Conservation (phyloP, 2,329 filamentous ascomycete genomes). For the Monosporascus ibericus region DNA sequence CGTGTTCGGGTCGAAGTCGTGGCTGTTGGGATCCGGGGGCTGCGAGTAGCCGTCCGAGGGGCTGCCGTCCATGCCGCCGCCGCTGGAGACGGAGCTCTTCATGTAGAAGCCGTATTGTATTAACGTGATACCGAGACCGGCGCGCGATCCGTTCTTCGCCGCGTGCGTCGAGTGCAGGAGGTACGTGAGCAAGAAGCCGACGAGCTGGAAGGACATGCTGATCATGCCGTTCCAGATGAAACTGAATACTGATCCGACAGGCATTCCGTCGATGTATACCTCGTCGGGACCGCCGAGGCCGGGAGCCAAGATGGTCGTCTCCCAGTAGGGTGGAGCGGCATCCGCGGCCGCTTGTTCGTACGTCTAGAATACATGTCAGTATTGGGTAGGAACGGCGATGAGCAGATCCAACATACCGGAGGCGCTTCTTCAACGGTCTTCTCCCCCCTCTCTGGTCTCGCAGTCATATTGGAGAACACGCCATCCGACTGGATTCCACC, state of each 20-base stretch:
- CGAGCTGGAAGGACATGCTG: slow-evolving; percentile 92
- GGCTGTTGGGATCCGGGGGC: slow-evolving; percentile 81
- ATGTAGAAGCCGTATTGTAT: slow-evolving; percentile 97
- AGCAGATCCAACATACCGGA: slow-evolving; percentile 59
- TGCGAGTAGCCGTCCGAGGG: slow-evolving; percentile 55
- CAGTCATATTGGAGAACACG: slow-evolving; percentile 91
- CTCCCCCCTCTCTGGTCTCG: slow-evolving; percentile 78
- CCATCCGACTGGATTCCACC: slow-evolving; percentile 80
- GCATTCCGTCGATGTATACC: slow-evolving; percentile 93
- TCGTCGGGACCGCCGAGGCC: slow-evolving; percentile 87
- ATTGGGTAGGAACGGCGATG: neutral
- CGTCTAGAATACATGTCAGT: slow-evolving; percentile 54
- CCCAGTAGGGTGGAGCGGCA: slow-evolving; percentile 95
- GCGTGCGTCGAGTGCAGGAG: slow-evolving; percentile 96
- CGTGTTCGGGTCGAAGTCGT: slow-evolving; percentile 74
- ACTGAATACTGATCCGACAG: slow-evolving; percentile 80
- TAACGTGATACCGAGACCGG: slow-evolving; percentile 88
- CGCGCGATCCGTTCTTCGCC: slow-evolving; percentile 93
- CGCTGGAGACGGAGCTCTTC: slow-evolving; percentile 54
- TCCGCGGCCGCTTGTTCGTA: slow-evolving; percentile 98
- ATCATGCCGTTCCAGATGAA: slow-evolving; percentile 95
- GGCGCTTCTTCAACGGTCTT: slow-evolving; percentile 78
- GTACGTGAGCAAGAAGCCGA: slow-evolving; percentile 96
- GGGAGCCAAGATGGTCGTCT: slow-evolving; percentile 93
- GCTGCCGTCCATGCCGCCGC: slow-evolving; percentile 37